phyloP scores from a whole-genome alignment of 441 rosid species.

The Viola pubescens region DNA sequence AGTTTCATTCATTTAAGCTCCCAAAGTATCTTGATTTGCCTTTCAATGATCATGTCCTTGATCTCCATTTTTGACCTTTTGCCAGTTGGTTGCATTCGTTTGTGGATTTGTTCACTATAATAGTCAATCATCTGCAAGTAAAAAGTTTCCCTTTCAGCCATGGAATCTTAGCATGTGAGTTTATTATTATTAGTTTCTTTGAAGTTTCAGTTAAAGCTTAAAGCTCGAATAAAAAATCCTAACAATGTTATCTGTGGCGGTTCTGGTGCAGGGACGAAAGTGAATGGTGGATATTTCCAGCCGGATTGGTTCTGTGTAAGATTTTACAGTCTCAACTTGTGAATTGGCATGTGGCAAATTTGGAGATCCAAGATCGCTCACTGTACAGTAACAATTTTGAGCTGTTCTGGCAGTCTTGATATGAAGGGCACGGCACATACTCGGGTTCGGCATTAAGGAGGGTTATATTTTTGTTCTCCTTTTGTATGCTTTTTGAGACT shows the following conservation, averaged over 20 bases:
- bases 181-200: conserved; percentile 7
- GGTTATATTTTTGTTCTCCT: conserved; percentile 17
- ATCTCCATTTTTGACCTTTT: conserved; percentile 11
- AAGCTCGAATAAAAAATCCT: not conserved
- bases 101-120: conserved; percentile 87
- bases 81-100: conserved; percentile 76
- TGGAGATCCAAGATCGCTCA: conserved; percentile 98
- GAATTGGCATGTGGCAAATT: conserved; percentile 92
- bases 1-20: conserved; percentile 28
- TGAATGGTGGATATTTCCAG: conserved; percentile 99
- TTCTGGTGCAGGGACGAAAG: conserved; percentile 87
- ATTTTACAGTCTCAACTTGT: conserved; percentile 85
- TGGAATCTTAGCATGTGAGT: conserved; percentile 99
- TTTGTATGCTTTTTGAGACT: conserved; percentile 23
- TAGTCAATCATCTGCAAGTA: conserved; percentile 55
- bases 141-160: conserved; percentile 67
- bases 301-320: conserved; percentile 88
- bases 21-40: not conserved
- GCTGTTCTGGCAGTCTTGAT: conserved; percentile 97
- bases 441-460: conserved; percentile 18
- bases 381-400: conserved; percentile 86
- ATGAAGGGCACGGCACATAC: conserved; percentile 7
- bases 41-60: not conserved
- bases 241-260: conserved; percentile 5
- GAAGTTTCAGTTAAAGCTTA: not conserved